Evolutionary conservation across 2,329 filamentous ascomycete species (phyloP), one percentile per base, ranked within the genome.

Genomic region (Colletotrichum truncatum): DNA sequence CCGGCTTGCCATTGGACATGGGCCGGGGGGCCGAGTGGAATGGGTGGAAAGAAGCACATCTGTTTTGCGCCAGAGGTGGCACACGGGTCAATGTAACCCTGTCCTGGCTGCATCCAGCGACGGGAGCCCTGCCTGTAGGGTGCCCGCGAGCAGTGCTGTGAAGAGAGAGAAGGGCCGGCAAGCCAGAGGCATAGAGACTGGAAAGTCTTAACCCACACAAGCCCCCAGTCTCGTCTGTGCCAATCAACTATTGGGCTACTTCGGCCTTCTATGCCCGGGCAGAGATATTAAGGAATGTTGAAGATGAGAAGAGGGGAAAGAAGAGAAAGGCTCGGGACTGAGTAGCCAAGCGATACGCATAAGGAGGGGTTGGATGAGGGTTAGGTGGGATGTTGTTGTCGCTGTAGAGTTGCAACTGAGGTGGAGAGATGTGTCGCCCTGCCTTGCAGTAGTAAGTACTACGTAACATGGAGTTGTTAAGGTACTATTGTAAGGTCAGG

Each of bases 1-100:
- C n/a, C 32, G 59, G 12, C 18, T 12, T 26, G 21, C 26, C 41
- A 66, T 66, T 66, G 64, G 64, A 16, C 12, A 30, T n/a, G n/a
- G 18, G 8, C 12, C 23, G 34, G 39, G 61, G 46, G 53, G 36
- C 26, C 32, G 59, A 16, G 39, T 8, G n/a, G 45, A n/a, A n/a
- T n/a, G n/a, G n/a, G n/a, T n/a, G n/a, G n/a, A n/a, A n/a, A n/a
- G n/a, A 57, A 57, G 54, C 54, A 57, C 30, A 28, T 54, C 57
- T 60, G 28, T 28, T 54, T 60, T 60, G 48, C 57, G 49, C 57
- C 38, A 36, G 26, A 36, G 12, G 21, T 54, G 48, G 28, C 48
- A 60, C 54, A 57, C 21, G 21, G 53, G 25, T 41, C 34, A 28
- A 16, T 26, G 30, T 21, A 52, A 39, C 46, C 56, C 34, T 34